phyloP scores from a whole-genome alignment of 768 basidiomycete species.

The Grammothele lineata region DNA sequence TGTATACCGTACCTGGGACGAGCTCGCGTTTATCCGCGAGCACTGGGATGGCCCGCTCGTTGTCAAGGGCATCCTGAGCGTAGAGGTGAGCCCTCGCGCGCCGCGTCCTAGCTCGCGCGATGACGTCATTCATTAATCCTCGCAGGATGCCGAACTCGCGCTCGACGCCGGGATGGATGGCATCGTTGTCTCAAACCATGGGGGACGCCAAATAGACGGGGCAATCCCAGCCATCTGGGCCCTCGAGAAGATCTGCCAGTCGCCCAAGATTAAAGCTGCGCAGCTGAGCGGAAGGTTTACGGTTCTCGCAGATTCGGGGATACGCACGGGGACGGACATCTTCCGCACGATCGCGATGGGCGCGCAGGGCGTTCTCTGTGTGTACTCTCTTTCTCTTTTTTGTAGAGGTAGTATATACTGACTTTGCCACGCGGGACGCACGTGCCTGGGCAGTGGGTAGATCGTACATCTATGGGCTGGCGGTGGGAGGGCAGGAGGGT shows the following conservation, averaged over 20 bases:
- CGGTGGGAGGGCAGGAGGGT: conserved; percentile 66
- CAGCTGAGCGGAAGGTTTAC: conserved; percentile 60
- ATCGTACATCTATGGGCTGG: conserved; percentile 71
- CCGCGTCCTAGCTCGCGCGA: too few relatives aligned
- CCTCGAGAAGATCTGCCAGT: conserved; percentile 63
- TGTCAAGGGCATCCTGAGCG: conserved; percentile 49
- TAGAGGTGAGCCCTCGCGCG: too few relatives aligned
- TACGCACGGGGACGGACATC: conserved; percentile 62
- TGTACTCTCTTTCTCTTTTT: conserved; percentile 53
- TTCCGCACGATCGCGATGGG: conserved; percentile 84
- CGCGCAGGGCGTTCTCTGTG: conserved; percentile 75
- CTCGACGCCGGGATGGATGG: conserved; percentile 63
- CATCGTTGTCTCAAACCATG: conserved; percentile 80
- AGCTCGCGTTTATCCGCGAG: conserved; percentile 60
- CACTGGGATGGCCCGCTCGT: conserved; percentile 78
- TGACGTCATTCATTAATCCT: too few relatives aligned
- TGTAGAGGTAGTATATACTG: conserved; percentile 33
- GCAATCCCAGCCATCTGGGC: conserved; percentile 71
- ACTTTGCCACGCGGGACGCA: conserved; percentile 1
- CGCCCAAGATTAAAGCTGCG: conserved; percentile 50
- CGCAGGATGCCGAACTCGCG: conserved; percentile 71
- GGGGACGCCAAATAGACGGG: conserved; percentile 75
- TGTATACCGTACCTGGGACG: conserved; percentile 62
- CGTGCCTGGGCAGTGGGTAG: conserved; percentile 49
- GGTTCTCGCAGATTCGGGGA: conserved; percentile 39